Percentiles rank a stretch among this genome's conserved stretches.
These are phyloP conservation scores for Pueraria montana DNA, from an alignment of 306 rosid species.

Conservation along the genomic window DNA sequence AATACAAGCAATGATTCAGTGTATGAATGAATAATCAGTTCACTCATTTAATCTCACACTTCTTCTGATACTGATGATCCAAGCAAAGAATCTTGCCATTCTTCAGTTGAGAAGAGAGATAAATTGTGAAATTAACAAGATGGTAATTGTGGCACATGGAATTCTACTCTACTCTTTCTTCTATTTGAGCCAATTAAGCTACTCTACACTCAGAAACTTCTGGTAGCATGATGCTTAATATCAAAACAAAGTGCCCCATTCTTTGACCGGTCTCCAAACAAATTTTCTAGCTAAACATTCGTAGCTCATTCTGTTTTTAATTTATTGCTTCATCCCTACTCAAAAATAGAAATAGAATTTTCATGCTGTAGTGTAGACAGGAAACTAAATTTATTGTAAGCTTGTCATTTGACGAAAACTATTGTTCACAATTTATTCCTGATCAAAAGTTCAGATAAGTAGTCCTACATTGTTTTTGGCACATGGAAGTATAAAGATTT, in stretches of 20 bases:
- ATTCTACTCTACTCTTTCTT: background rate
- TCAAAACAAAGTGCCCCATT: background rate
- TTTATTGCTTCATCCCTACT: background rate
- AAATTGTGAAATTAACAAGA: background rate
- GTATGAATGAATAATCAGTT: background rate
- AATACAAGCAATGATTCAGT: background rate
- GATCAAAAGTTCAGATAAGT: background rate
- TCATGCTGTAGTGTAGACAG: background rate
- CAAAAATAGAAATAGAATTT: background rate
- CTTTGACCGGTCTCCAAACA: background rate
- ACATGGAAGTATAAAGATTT: slow-evolving; percentile 1
- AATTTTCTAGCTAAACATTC: background rate
- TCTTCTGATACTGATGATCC: background rate
- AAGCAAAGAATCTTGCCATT: background rate
- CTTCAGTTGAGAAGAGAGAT: background rate
- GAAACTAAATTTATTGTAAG: background rate
- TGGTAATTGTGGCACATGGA: background rate
- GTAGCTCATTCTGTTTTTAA: background rate
- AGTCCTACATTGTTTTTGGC: background rate
- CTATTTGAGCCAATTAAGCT: background rate
- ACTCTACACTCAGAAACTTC: background rate
- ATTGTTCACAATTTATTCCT: background rate
- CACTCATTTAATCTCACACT: background rate
- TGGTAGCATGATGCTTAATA: background rate
- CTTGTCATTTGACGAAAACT: background rate